These are phyloP conservation scores for Phalaenopsis equestris DNA, from an alignment of 106 monocot species.

Conservation along the genomic window DNA sequence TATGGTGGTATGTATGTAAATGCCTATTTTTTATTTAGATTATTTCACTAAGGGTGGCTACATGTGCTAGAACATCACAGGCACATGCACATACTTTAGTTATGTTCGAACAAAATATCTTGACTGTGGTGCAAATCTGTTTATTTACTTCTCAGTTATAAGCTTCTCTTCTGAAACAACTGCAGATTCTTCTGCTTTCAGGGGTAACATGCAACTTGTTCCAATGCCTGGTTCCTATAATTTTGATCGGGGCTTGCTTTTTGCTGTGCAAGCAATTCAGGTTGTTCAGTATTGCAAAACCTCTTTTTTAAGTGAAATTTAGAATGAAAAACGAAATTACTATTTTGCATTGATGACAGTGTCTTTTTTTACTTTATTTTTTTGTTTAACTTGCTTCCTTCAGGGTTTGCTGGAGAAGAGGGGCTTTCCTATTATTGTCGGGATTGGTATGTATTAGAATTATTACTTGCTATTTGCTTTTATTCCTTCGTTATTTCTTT, in stretches of 20 bases:
- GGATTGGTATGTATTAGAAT: conserved; percentile 53
- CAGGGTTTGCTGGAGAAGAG: conserved; percentile 93
- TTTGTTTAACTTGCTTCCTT: conserved; percentile 15
- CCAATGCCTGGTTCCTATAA: conserved; percentile 91
- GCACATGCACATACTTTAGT: neutral
- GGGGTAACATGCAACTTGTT: conserved; percentile 60
- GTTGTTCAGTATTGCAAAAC: conserved; percentile 17
- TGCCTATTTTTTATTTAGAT: neutral
- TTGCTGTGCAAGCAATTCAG: conserved; percentile 97
- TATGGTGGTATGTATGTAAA: too few species aligned
- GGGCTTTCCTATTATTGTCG: conserved; percentile 91
- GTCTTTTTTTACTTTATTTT: neutral
- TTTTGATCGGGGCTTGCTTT: conserved; percentile 88
- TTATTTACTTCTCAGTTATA: conserved; percentile 13
- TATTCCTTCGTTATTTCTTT: too few species aligned
- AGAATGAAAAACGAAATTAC: neutral
- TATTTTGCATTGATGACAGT: neutral
- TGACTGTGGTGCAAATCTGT: neutral
- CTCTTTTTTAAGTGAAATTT: neutral
- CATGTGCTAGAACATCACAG: neutral
- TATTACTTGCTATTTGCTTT: too few species aligned
- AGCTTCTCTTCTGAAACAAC: conserved; percentile 35
- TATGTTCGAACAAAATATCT: neutral
- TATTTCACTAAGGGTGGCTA: neutral
- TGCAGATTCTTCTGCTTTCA: conserved; percentile 77